These are phyloP conservation scores for Eutrema salsugineum DNA, from an alignment of 441 rosid species.

Conservation along the genomic window DNA sequence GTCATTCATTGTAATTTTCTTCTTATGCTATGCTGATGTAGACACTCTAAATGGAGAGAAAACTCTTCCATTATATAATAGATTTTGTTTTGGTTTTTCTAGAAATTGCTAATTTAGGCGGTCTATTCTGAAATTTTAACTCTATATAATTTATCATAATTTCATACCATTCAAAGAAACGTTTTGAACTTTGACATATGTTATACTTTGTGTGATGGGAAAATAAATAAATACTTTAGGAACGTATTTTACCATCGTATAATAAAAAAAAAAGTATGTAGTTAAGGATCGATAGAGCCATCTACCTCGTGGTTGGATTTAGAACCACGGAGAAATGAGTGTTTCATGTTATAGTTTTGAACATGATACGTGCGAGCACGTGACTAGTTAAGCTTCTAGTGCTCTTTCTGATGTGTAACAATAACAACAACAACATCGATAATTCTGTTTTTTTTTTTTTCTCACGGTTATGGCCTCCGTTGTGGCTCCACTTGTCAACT, in stretches of 20 bases:
- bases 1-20: too few species aligned
- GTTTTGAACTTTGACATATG: background rate
- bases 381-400: background rate
- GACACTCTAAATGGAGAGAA: too few species aligned
- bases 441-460: too few species aligned
- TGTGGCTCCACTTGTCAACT: too few species aligned
- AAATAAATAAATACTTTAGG: background rate
- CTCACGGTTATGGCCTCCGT: too few species aligned
- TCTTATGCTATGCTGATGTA: too few species aligned
- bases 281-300: background rate
- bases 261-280: background rate
- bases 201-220: background rate
- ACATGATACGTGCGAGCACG: background rate
- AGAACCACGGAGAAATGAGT: constrained; percentile 4
- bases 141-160: background rate
- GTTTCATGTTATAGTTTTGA: background rate
- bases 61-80: too few species aligned
- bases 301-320: background rate
- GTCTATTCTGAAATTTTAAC: background rate
- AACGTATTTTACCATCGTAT: background rate
- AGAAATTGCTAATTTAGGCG: background rate
- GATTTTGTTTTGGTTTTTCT: background rate
- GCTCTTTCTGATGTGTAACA: background rate
- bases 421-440: background rate
- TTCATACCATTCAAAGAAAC: background rate